Conservation (phyloP, 805 yeast species). For the Cyberlindnera euphorbiae region DNA sequence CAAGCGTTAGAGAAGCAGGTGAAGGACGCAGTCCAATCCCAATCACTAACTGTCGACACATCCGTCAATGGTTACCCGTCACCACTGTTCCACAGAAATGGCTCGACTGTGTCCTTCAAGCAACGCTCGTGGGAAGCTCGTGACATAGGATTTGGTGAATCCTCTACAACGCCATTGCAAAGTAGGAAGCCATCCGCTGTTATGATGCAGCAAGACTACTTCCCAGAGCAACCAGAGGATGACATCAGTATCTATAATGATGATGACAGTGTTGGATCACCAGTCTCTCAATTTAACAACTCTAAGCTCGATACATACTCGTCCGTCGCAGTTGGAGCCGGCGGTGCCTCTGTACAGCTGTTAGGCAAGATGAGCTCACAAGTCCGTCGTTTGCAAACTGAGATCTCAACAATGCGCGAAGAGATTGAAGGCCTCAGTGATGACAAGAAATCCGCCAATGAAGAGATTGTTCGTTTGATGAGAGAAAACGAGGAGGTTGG, state of each 20-base stretch:
- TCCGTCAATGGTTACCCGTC: conserved; percentile 2
- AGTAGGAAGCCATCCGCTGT: conserved; percentile 22
- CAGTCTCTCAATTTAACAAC: conserved; percentile 17
- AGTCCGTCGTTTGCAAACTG: conserved; percentile 76
- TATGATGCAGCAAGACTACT: conserved; percentile 11
- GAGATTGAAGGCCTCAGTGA: conserved; percentile 48
- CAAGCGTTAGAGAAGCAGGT: conserved; percentile 16
- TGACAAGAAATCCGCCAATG: conserved; percentile 64
- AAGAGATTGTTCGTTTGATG: conserved; percentile 58
- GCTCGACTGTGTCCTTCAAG: conserved; percentile 20
- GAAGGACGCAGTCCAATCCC: conserved; percentile 17
- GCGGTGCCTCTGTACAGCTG: conserved; percentile 49
- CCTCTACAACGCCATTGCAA: conserved; percentile 41
- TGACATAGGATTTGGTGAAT: conserved; percentile 41
- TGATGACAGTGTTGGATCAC: conserved; percentile 15
- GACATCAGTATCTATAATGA: conserved; percentile 14
- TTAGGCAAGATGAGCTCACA: conserved; percentile 72
- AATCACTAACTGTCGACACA: conserved; percentile 12
- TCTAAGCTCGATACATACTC: conserved; percentile 6
- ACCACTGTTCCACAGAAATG: conserved; percentile 10
- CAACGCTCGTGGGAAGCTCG: conserved; percentile 21
- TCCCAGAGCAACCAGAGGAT: conserved; percentile 10
- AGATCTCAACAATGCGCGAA: conserved; percentile 58
- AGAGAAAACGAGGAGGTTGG: conserved; percentile 47
- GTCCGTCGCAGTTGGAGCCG: conserved; percentile 11